phyloP scores from a whole-genome alignment of 2,329 filamentous ascomycete genomes.

The Epichloe sibirici region DNA sequence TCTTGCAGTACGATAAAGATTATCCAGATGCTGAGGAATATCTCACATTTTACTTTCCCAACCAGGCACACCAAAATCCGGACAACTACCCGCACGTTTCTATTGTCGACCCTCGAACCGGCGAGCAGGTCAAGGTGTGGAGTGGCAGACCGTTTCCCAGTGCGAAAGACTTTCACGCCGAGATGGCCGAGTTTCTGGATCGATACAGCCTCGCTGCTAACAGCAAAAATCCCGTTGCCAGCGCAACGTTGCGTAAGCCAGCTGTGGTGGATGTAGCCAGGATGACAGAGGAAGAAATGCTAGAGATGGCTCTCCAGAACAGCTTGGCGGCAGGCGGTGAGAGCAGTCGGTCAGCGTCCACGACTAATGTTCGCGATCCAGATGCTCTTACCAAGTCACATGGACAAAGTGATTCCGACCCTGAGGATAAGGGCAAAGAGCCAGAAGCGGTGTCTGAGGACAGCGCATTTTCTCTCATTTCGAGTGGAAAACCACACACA shows the following conservation, averaged over 20 bases:
- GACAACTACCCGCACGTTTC: conserved; percentile 93
- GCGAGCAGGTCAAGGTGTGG: conserved; percentile 96
- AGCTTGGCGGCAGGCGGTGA: conserved; percentile 50
- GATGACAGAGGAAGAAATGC: conserved; percentile 96
- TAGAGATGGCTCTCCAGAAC: conserved; percentile 85
- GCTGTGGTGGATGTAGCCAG: conserved; percentile 65
- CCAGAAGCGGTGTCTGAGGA: conserved; percentile 26
- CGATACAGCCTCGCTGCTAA: conserved; percentile 80
- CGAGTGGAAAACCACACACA: conserved; percentile 57
- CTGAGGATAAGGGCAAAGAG: conserved; percentile 34
- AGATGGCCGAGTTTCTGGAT: conserved; percentile 92
- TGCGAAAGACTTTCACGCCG: conserved; percentile 72
- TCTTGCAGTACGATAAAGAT: conserved; percentile 85
- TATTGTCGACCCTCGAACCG: conserved; percentile 88
- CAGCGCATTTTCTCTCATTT: conserved; percentile 57
- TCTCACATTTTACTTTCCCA: conserved; percentile 76
- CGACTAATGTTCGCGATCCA: conserved; percentile 58
- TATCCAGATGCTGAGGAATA: conserved; percentile 70
- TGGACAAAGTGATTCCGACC: conserved; percentile 14
- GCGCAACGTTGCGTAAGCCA: conserved; percentile 45
- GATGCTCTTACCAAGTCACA: conserved; percentile 70
- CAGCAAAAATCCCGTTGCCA: conserved; percentile 87
- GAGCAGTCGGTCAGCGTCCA: conserved; percentile 23
- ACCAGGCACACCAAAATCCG: conserved; percentile 59
- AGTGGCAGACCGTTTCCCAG: conserved; percentile 69